Percentiles rank a stretch among this genome's conserved stretches.
phyloP scores from a whole-genome alignment of 805 yeast species.

The Teunomyces barrocoloradensis region DNA sequence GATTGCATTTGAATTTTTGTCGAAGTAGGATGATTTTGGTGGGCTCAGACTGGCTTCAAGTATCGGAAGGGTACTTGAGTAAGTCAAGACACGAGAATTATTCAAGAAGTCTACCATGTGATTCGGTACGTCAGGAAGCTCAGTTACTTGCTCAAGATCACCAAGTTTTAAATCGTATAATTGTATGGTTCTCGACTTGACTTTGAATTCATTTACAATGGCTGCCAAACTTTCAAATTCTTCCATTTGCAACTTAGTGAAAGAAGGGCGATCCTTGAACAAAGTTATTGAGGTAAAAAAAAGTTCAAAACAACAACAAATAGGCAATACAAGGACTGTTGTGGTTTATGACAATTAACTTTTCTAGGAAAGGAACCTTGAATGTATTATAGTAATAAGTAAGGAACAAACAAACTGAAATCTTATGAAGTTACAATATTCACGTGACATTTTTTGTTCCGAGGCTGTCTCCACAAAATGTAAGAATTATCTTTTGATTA shows the following conservation, averaged over 20 bases:
- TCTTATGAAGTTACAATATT: not conserved
- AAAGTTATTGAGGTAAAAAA: not conserved
- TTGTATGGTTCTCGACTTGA: slow-evolving; percentile 14
- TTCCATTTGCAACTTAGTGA: slow-evolving; percentile 14
- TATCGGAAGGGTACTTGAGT: not conserved
- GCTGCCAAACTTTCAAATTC: slow-evolving; percentile 17
- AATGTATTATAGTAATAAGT: not conserved
- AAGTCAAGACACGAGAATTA: not conserved
- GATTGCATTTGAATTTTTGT: not conserved
- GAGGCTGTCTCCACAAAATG: slow-evolving; percentile 7
- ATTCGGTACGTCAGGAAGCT: not conserved
- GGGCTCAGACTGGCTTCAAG: not conserved
- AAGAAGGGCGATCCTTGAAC: not conserved
- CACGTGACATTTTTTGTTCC: not conserved
- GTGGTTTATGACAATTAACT: not conserved
- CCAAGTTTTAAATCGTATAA: slow-evolving; percentile 11
- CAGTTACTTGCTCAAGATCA: not conserved
- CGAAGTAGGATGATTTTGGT: not conserved
- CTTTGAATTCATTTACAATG: slow-evolving; percentile 16
- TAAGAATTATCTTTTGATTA: not conserved
- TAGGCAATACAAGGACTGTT: too few relatives aligned
- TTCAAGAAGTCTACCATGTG: slow-evolving; percentile 2
- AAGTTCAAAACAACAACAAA: too few relatives aligned
- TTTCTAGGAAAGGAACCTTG: not conserved
- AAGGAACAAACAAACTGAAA: not conserved